Conservation (phyloP, 2,329 filamentous ascomycete species). For the Scortechinia acanthostroma region DNA sequence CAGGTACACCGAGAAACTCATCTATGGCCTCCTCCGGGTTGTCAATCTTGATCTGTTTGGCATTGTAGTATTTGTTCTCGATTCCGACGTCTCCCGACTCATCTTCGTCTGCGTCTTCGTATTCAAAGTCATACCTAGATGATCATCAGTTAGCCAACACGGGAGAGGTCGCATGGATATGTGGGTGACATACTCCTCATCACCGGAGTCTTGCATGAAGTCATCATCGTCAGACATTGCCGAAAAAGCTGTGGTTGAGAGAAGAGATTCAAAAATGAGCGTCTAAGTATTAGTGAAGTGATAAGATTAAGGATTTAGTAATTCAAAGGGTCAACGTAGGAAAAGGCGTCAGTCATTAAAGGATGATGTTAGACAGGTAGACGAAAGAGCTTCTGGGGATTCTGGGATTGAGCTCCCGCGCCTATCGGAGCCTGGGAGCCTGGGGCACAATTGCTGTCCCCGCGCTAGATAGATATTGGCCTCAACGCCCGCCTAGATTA, state of each 20-base stretch:
- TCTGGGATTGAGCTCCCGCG: neutral
- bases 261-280: too few species aligned
- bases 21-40: conserved; percentile 83
- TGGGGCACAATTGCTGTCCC: too few species aligned
- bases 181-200: conserved; percentile 59
- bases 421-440: neutral
- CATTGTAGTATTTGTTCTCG: conserved; percentile 99
- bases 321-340: neutral
- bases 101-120: conserved; percentile 78
- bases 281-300: neutral
- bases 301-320: neutral
- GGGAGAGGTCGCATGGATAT: neutral
- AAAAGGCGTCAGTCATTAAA: neutral
- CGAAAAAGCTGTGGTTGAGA: neutral
- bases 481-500: neutral
- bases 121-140: conserved; percentile 84
- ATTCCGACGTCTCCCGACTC: conserved; percentile 82
- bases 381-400: neutral
- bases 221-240: conserved; percentile 58
- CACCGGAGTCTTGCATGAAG: conserved; percentile 88
- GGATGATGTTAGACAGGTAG: neutral
- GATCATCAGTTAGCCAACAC: neutral
- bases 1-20: conserved; percentile 84
- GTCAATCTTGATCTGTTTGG: conserved; percentile 86
- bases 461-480: too few species aligned